Evolutionary conservation across 228 moss, liverwort and hornwort genomes (phyloP).

Genomic region (Sphagnum fallax): DNA sequence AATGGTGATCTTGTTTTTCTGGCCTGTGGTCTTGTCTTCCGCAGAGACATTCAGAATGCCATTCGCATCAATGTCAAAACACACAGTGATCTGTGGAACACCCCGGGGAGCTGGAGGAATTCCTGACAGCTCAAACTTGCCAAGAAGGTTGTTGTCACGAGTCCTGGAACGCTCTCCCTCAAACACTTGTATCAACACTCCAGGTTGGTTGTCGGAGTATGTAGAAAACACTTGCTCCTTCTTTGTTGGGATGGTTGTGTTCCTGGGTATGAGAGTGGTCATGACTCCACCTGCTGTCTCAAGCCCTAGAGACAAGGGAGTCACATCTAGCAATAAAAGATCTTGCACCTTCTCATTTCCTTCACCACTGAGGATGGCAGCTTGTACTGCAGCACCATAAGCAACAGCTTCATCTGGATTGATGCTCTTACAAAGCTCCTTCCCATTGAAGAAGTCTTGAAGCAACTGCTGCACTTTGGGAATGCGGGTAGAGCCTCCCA

Average conservation of each 20-base stretch:
- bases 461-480: conserved; percentile 35
- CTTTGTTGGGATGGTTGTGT: conserved; percentile 42
- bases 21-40: conserved; percentile 43
- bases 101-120: conserved; percentile 26
- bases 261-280: conserved; percentile 36
- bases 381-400: conserved; percentile 37
- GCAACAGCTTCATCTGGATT: conserved; percentile 50
- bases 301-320: conserved; percentile 22
- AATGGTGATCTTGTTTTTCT: conserved; percentile 55
- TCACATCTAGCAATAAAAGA: conserved; percentile 20
- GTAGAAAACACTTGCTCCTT: conserved; percentile 31
- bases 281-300: conserved; percentile 30
- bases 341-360: conserved; percentile 48
- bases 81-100: conserved; percentile 35
- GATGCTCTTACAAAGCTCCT: conserved; percentile 45
- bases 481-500: conserved; percentile 42
- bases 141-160: conserved; percentile 16
- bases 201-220: conserved; percentile 39
- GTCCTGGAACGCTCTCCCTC: conserved; percentile 45
- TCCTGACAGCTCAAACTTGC: conserved; percentile 41
- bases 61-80: conserved; percentile 38
- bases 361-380: conserved; percentile 24
- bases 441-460: conserved; percentile 44
- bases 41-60: conserved; percentile 37
- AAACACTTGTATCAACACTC: conserved; percentile 47